Base-by-base conservation (phyloP, 495 filamentous ascomycete genomes). In the Penicillium mononematosum region DNA sequence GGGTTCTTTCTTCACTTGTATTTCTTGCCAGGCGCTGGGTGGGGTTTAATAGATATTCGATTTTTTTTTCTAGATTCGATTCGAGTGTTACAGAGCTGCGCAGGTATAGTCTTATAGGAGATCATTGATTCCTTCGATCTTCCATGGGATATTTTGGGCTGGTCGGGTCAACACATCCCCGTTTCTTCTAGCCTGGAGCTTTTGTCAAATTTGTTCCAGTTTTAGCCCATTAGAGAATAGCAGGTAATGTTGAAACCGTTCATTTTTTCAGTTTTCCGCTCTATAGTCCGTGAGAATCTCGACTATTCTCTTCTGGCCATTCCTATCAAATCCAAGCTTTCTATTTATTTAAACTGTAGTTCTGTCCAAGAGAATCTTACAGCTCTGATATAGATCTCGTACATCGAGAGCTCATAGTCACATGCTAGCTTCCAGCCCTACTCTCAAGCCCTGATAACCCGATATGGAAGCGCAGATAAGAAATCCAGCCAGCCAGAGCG, bases 401-500 rank as follows among this genome's bases (percentile, higher is more conserved):
- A 31, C 31, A 3, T 32, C 10, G 31, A 32, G 24, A 22, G 41
- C 25, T 45, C 5, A 4, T 4, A 36, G 51, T 54, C 53, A 55
- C 53, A 38, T 55, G 53, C 22, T 14, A 36, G 42, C 14, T 29
- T 7, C 4, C 22, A 45, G 38, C 60, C 63, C 66, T 61, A 7
- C 2, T 11, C 17, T 4, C 11, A 11, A 44, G 53, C 50, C n/a
- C 54, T 43, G 55, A 68, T 56, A 64, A 65, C 58, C 36, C 53
- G 50, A 53, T 53, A 53, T 53, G 25, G 50, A 16, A 43, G 9
- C 12, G 5, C 4, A 27, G 50, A 53, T 53, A 53, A 53, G 38
- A 39, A 41, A 19, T 27, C 22, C 43, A 59, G 55, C 62, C 58
- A 58, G 50, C 53, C 53, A 60, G 56, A 58, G 53, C 51, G 22